Conservation (phyloP, 2,329 filamentous ascomycete species). For the Stachybotrys elegans region DNA sequence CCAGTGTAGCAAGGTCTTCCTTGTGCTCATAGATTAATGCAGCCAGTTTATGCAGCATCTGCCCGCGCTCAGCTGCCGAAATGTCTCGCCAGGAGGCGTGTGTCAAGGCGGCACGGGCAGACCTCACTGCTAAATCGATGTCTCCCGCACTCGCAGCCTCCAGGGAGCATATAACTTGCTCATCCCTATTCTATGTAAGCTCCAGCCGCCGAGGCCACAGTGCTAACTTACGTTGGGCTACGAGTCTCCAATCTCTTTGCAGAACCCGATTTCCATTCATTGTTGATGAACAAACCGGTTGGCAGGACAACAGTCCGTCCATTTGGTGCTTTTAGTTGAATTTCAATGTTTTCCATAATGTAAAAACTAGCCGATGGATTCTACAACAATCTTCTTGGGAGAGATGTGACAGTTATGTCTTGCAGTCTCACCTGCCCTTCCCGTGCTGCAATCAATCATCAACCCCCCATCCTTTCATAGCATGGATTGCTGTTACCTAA, state of each 20-base stretch:
- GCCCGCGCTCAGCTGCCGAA: conserved; percentile 59
- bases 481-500: too few species aligned
- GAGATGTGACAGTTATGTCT: not conserved
- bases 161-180: conserved; percentile 25
- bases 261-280: conserved; percentile 62
- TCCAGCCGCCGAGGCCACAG: too few species aligned
- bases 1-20: conserved; percentile 42
- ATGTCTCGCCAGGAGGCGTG: conserved; percentile 65
- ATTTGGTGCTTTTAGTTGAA: conserved; percentile 46
- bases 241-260: conserved; percentile 54
- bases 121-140: conserved; percentile 25
- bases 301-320: conserved; percentile 63
- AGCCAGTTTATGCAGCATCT: conserved; percentile 65
- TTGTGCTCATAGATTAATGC: conserved; percentile 63
- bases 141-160: conserved; percentile 24
- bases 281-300: conserved; percentile 72
- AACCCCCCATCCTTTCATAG: too few species aligned
- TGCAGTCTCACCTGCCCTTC: not conserved
- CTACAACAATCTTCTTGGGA: not conserved
- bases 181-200: conserved; percentile 18
- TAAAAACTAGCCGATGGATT: not conserved
- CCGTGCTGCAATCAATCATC: not conserved
- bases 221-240: conserved; percentile 39
- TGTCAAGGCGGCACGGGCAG: conserved; percentile 63
- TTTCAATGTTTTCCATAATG: conserved; percentile 6